Percentiles rank a stretch among this genome's conserved stretches.
phyloP scores from a whole-genome alignment of 2,329 filamentous ascomycete species.

The Fonsecaea erecta region DNA sequence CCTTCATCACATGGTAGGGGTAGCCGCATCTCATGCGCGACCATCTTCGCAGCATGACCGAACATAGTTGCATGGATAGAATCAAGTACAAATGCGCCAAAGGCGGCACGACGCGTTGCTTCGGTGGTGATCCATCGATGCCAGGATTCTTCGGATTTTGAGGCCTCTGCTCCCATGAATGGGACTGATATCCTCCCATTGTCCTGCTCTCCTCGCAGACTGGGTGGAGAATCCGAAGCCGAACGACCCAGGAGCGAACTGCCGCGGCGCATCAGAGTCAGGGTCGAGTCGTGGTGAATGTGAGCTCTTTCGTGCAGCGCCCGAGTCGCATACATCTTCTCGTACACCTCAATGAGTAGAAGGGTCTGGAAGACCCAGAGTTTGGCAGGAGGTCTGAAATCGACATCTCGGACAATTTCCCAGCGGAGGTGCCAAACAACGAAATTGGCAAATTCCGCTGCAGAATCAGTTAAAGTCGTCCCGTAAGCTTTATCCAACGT shows the following conservation, averaged over 20 bases:
- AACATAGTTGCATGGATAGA: conserved; percentile 98
- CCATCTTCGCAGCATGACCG: conserved; percentile 95
- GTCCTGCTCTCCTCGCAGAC: conserved; percentile 66
- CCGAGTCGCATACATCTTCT: conserved; percentile 96
- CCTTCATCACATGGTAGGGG: conserved; percentile 91
- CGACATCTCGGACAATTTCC: conserved; percentile 90
- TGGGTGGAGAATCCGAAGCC: conserved; percentile 81
- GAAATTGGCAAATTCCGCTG: conserved; percentile 86
- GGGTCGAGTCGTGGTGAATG: conserved; percentile 93
- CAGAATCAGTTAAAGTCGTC: conserved; percentile 71
- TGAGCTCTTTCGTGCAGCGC: conserved; percentile 92
- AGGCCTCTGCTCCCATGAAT: conserved; percentile 58
- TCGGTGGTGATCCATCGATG: conserved; percentile 95
- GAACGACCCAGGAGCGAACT: conserved; percentile 87
- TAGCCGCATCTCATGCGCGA: conserved; percentile 90
- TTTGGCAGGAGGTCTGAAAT: conserved; percentile 89
- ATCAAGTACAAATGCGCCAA: conserved; percentile 92
- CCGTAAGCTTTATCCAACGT: conserved; percentile 85
- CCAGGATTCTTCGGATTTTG: conserved; percentile 86
- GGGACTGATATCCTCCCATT: conserved; percentile 42
- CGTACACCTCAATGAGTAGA: conserved; percentile 86
- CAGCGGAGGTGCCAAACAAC: conserved; percentile 91
- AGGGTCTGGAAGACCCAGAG: conserved; percentile 95
- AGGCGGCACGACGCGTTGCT: conserved; percentile 84
- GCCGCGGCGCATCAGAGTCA: conserved; percentile 92